Evolutionary conservation across 768 basidiomycete species (phyloP).

Genomic region (Hemileccinum impolitum): DNA sequence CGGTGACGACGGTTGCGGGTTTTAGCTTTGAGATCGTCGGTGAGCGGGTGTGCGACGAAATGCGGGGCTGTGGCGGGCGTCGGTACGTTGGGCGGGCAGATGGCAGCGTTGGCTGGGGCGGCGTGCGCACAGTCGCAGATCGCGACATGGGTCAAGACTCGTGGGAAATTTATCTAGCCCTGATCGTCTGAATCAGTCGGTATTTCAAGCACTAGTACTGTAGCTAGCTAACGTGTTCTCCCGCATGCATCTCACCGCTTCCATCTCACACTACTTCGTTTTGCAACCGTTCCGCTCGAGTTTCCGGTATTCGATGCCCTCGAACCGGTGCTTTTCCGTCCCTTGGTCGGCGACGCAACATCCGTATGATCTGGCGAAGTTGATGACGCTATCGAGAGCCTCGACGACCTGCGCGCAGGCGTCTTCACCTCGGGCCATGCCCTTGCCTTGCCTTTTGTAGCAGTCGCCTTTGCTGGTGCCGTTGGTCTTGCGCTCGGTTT

Average conservation of each 20-base stretch:
- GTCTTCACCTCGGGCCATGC: constrained; percentile 21
- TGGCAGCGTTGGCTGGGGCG: constrained; percentile 24
- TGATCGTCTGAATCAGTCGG: too few relatives aligned
- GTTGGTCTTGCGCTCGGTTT: constrained; percentile 6
- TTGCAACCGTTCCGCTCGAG: constrained; percentile 14
- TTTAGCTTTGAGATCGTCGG: constrained; percentile 18
- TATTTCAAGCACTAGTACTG: too few relatives aligned
- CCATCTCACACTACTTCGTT: constrained; percentile 31
- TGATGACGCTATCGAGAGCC: constrained; percentile 35
- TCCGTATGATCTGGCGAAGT: constrained; percentile 31
- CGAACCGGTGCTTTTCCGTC: constrained; percentile 21
- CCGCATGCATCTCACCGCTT: constrained; percentile 18
- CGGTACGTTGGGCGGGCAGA: constrained; percentile 19
- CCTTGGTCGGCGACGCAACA: constrained; percentile 22
- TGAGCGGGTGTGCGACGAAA: constrained; percentile 15
- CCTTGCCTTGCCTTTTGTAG: constrained; percentile 17
- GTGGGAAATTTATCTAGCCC: not conserved
- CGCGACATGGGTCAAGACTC: constrained; percentile 8
- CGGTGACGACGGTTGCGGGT: constrained; percentile 15
- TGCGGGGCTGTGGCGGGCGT: constrained; percentile 22
- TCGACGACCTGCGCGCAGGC: constrained; percentile 37
- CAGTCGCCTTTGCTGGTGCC: not conserved
- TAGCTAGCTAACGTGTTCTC: too few relatives aligned
- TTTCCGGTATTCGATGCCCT: constrained; percentile 7
- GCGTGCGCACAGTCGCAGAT: constrained; percentile 9